Percentiles rank a stretch among this genome's conserved stretches.
phyloP scores from a whole-genome alignment of 2,329 filamentous ascomycete genomes.

The Penicillium oxalicum region DNA sequence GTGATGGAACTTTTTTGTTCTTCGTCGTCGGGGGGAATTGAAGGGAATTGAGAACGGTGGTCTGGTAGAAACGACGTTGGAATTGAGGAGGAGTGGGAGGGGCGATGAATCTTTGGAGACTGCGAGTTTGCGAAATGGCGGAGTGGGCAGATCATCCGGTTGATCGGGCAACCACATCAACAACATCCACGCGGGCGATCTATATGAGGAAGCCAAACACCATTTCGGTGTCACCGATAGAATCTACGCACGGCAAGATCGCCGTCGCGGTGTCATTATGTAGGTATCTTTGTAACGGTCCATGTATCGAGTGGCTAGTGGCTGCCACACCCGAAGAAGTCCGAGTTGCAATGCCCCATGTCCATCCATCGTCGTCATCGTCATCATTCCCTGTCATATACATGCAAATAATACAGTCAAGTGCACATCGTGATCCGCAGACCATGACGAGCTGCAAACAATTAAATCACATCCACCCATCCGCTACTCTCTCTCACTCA shows the following conservation, averaged over 20 bases:
- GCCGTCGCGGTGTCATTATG: too few relatives aligned
- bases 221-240: too few relatives aligned
- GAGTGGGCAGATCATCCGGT: constrained; percentile 5
- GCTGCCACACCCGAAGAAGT: too few relatives aligned
- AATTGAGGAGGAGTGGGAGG: background rate
- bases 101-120: background rate
- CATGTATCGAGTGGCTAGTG: too few relatives aligned
- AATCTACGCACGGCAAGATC: too few relatives aligned
- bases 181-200: background rate
- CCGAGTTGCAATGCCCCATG: too few relatives aligned
- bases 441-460: too few relatives aligned
- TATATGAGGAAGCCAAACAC: background rate
- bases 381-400: too few relatives aligned
- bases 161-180: constrained; percentile 3
- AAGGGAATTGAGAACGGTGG: constrained; percentile 1
- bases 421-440: too few relatives aligned
- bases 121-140: background rate
- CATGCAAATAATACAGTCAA: too few relatives aligned
- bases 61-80: background rate
- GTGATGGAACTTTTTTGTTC: constrained; percentile 1
- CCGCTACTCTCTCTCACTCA: background rate
- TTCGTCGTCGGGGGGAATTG: background rate
- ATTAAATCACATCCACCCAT: background rate
- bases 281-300: too few relatives aligned
- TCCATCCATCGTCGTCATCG: too few relatives aligned